Conservation (phyloP, 1,284 basidiomycete species). For the Austroboletus sp. region DNA sequence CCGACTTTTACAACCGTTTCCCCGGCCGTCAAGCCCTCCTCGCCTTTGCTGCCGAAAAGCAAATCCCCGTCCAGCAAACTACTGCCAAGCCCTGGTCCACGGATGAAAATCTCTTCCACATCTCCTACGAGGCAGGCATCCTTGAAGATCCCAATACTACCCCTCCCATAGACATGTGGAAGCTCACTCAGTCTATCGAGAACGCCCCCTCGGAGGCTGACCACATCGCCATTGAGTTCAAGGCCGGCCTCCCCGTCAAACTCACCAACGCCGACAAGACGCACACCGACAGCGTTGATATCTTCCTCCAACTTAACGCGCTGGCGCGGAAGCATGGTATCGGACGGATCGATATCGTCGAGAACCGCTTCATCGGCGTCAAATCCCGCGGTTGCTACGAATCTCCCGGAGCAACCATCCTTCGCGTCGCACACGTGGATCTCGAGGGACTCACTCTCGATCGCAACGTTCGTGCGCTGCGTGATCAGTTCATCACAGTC, state of each 20-base stretch:
- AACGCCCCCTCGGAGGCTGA: slow-evolving; percentile 79
- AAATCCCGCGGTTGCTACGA: slow-evolving; percentile 99
- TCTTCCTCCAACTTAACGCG: slow-evolving; percentile 89
- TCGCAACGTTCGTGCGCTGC: slow-evolving; percentile 89
- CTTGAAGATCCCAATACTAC: slow-evolving; percentile 95
- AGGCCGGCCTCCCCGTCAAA: slow-evolving; percentile 78
- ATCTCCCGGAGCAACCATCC: slow-evolving; percentile 91
- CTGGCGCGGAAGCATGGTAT: slow-evolving; percentile 93
- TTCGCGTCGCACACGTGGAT: slow-evolving; percentile 93
- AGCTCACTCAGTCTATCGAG: slow-evolving; percentile 83
- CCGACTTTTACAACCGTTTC: slow-evolving; percentile 97
- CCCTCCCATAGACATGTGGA: slow-evolving; percentile 99
- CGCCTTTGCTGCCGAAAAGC: slow-evolving; percentile 81
- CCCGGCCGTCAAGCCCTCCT: slow-evolving; percentile 91
- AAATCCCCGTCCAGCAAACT: slow-evolving; percentile 93
- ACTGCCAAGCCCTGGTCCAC: slow-evolving; percentile 98
- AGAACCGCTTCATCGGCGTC: slow-evolving; percentile 98
- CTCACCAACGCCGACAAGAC: slow-evolving; percentile 58
- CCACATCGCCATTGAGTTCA: slow-evolving; percentile 79
- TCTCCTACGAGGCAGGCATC: slow-evolving; percentile 98
- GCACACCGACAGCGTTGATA: slow-evolving; percentile 88
- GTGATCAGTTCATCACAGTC: slow-evolving; percentile 92
- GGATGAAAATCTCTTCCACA: slow-evolving; percentile 99
- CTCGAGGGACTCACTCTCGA: slow-evolving; percentile 96
- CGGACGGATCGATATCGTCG: slow-evolving; percentile 96